Evolutionary conservation across 1,284 basidiomycete genomes (phyloP).

Genomic region (Pseudozyma sp.): DNA sequence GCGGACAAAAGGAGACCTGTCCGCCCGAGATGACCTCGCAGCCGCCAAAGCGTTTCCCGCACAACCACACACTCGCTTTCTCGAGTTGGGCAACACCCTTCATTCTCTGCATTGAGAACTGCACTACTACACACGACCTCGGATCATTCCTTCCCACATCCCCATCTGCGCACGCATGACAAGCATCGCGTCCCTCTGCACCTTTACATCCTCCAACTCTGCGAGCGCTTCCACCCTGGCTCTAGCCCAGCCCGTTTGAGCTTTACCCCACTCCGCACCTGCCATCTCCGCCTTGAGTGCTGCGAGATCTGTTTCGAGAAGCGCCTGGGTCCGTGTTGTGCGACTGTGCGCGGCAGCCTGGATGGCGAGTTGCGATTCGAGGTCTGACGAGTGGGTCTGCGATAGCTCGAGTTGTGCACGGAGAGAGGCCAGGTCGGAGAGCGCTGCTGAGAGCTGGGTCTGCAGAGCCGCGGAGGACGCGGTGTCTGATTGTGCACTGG

Average conservation of each 20-base stretch:
- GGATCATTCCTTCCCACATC: constrained; percentile 19
- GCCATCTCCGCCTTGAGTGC: constrained; percentile 13
- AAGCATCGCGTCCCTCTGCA: constrained; percentile 32
- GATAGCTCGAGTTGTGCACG: constrained; percentile 13
- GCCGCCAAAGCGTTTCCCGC: no score
- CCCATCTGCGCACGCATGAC: constrained; percentile 20
- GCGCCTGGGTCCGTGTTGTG: neutral
- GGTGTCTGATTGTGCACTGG: neutral
- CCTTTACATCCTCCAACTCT: constrained; percentile 31
- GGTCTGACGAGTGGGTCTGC: constrained; percentile 1
- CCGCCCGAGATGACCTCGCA: no score
- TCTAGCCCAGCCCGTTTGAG: constrained; percentile 10
- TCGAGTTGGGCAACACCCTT: no score
- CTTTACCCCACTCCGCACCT: constrained; percentile 18
- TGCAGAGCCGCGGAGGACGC: neutral
- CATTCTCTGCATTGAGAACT: neutral
- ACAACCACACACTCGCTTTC: no score
- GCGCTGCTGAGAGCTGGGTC: constrained; percentile 8
- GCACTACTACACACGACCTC: neutral
- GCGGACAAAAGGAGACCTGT: no score
- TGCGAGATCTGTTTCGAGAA: constrained; percentile 8
- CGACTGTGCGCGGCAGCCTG: constrained; percentile 1
- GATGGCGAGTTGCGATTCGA: constrained; percentile 7
- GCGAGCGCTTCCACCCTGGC: constrained; percentile 24
- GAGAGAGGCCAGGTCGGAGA: constrained; percentile 4